Percentiles rank a stretch among this genome's conserved stretches.
Conservation (phyloP, 441 rosid species). For the Gossypium schwendimanii region DNA sequence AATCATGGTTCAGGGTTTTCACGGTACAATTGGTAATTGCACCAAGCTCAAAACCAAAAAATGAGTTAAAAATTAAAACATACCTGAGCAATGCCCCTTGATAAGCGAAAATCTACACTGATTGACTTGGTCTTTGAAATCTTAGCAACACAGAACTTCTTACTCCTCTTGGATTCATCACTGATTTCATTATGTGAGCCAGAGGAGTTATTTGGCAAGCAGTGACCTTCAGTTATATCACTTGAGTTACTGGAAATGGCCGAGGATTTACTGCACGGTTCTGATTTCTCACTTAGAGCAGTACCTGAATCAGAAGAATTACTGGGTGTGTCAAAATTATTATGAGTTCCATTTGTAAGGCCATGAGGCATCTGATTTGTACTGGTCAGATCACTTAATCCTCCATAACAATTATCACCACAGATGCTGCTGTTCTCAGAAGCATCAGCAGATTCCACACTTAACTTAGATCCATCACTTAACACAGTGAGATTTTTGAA, state of each 20-base stretch:
- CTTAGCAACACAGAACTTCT: constrained; percentile 56
- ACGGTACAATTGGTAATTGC: constrained; percentile 4
- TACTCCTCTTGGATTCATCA: constrained; percentile 47
- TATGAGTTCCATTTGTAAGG: constrained; percentile 35
- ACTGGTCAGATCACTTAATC: constrained; percentile 27
- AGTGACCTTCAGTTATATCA: constrained; percentile 36
- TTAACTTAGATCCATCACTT: constrained; percentile 24
- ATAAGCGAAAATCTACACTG: constrained; percentile 85
- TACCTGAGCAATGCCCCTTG: constrained; percentile 98
- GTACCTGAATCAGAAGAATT: constrained; percentile 33
- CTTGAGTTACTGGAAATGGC: constrained; percentile 32
- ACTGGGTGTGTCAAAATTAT: constrained; percentile 23
- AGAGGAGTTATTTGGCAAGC: constrained; percentile 33
- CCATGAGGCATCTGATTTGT: constrained; percentile 30
- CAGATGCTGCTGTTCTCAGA: constrained; percentile 25
- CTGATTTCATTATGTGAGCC: constrained; percentile 32
- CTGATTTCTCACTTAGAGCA: constrained; percentile 28
- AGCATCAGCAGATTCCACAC: constrained; percentile 25
- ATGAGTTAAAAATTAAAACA: constrained; percentile 1
- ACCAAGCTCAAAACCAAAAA: constrained; percentile 10
- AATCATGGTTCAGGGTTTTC: constrained; percentile 15
- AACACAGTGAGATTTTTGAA: constrained; percentile 16
- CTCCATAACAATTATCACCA: constrained; percentile 21
- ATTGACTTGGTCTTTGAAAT: constrained; percentile 71
- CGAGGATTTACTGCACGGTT: constrained; percentile 34